Percentiles rank a stretch among this genome's conserved stretches.
Conservation (phyloP, 768 basidiomycete genomes). For the Trichaptum fuscoviolaceum region DNA sequence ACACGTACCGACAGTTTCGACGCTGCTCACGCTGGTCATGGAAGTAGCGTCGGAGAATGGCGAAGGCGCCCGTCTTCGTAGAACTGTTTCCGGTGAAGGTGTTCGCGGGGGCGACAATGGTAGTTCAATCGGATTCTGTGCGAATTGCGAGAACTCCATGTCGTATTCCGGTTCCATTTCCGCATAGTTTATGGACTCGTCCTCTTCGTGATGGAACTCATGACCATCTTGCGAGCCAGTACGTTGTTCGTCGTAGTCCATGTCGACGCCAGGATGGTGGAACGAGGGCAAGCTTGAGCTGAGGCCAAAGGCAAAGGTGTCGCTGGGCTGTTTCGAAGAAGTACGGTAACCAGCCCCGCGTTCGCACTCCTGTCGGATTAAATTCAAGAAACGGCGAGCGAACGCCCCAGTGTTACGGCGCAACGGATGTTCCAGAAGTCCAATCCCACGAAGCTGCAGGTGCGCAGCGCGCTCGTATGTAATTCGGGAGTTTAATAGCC, state of each 20-base stretch:
- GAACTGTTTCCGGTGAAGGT: background rate
- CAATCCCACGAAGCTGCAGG: background rate
- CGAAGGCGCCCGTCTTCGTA: background rate
- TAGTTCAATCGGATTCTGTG: background rate
- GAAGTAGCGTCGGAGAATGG: constrained; percentile 1
- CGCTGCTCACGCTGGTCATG: background rate
- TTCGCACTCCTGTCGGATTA: background rate
- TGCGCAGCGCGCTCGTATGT: background rate
- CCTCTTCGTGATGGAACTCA: background rate
- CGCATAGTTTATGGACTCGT: background rate
- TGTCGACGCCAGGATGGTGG: too few species aligned
- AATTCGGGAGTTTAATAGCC: background rate
- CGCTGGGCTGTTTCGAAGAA: background rate
- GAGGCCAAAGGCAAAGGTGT: background rate
- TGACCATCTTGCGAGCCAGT: background rate
- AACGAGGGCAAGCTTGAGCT: background rate
- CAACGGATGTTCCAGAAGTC: background rate
- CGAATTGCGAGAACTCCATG: constrained; percentile 3
- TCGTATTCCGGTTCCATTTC: constrained; percentile 2
- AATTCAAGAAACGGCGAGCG: background rate
- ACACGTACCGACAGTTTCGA: background rate
- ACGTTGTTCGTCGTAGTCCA: too few species aligned
- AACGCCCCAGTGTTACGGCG: background rate
- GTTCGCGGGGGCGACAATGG: background rate
- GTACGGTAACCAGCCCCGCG: background rate